Percentiles rank a stretch among this genome's conserved stretches.
phyloP scores from a whole-genome alignment of 169 alveolate genomes.

The Perkinsus olseni region DNA sequence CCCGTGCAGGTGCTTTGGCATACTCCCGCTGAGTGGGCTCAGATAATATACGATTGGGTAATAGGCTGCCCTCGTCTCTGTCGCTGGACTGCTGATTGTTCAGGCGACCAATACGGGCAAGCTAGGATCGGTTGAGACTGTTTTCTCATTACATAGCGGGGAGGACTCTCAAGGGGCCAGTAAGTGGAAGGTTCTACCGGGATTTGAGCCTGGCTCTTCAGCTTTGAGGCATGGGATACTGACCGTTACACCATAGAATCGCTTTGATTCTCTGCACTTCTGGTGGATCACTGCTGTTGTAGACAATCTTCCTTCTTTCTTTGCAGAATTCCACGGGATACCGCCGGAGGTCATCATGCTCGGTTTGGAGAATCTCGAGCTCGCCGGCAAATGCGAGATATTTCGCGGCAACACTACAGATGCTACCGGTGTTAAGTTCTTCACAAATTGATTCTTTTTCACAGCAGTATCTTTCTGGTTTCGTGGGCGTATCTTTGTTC shows the following conservation, averaged over 20 bases:
- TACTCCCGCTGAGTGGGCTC: background rate
- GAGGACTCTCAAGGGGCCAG: background rate
- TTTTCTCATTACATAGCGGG: background rate
- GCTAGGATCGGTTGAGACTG: background rate
- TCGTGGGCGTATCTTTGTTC: background rate
- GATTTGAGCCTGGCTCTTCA: background rate
- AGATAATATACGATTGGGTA: background rate
- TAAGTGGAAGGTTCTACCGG: background rate
- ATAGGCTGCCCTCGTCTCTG: too few relatives aligned
- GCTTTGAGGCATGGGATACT: background rate
- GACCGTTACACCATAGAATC: too few relatives aligned
- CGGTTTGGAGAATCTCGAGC: background rate
- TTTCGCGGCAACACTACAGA: background rate
- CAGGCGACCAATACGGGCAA: background rate
- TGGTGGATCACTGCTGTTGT: too few relatives aligned
- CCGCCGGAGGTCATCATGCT: background rate
- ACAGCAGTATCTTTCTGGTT: background rate
- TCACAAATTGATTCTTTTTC: background rate
- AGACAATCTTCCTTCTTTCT: background rate
- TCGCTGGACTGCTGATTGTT: too few relatives aligned
- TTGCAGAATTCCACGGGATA: background rate
- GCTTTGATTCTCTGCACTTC: too few relatives aligned
- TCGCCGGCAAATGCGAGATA: background rate
- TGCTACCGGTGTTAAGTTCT: background rate
- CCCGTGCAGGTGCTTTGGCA: background rate